Base-by-base conservation (phyloP, 257 asterid species). In the Ilex asprella region DNA sequence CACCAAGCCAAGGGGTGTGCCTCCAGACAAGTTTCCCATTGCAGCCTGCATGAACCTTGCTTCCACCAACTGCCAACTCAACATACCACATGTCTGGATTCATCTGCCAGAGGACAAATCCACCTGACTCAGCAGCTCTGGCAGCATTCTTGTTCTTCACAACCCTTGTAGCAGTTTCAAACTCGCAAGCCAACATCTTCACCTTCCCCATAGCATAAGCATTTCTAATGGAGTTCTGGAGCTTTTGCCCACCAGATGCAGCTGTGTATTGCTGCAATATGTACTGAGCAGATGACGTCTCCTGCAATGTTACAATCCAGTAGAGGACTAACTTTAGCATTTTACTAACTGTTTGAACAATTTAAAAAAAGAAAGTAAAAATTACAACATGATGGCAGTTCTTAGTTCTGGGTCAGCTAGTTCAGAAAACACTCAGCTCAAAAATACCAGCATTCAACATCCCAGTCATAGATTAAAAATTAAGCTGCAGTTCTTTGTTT, bases 21-120 rank as follows among this genome's bases (percentile, higher is more conserved):
- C 87, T 75, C 87, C 87, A 81, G 47, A 81, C 82, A 39, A 78
- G 84, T 71, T 75, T 70, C 53, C 87, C 84, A 15, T 81, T 81
- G 67, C 87, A 81, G 31, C 87, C 87, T 1, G 87, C 87, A 9
- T 64, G 84, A 63, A 81, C 84, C 68, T 81, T 81, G 78, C 82
- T 81, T 56, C 84, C 84, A 6, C 84, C 84, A 16, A 81, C 76
- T 2, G 82, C 82, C 2, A 81, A 76, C 75, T 78, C 87, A 2
- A 81, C 87, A 12, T 81, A 81, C 87, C 87, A 81, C 87, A 78
- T 78, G 49, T 78, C 87, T 0, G 84, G 81, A 66, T 81, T 78
- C 87, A 81, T 81, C 69, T 78, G 87, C 87, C 87, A 81, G 14
- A 81, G 87, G 58, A 81, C 81, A 3, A 81, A 81, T 12, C 82